Evolutionary conservation across 2,329 filamentous ascomycete species (phyloP).

Genomic region (Escovopsis sp.): DNA sequence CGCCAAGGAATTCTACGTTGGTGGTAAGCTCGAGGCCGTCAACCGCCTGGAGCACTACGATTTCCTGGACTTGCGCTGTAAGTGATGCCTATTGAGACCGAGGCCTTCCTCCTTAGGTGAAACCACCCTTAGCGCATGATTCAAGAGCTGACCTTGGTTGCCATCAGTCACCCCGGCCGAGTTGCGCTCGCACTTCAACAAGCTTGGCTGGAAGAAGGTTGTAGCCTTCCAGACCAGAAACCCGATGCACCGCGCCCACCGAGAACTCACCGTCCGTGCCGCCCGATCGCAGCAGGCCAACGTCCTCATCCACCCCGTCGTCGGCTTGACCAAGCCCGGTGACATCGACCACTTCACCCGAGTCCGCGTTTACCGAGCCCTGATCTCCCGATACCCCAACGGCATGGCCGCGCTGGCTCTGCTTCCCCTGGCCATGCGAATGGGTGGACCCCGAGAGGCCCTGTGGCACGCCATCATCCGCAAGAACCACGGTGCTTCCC

Average conservation of each 20-base stretch:
- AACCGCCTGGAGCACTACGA: constrained; percentile 97
- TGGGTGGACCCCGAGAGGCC: constrained; percentile 95
- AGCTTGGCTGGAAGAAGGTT: constrained; percentile 95
- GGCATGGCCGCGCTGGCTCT: constrained; percentile 97
- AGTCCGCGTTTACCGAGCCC: constrained; percentile 94
- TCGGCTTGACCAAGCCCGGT: constrained; percentile 95
- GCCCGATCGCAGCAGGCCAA: constrained; percentile 94
- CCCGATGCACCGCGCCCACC: constrained; percentile 97
- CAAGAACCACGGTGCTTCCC: constrained; percentile 97
- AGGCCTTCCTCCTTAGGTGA: not conserved
- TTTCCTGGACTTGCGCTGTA: constrained; percentile 90
- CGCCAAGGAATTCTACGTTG: constrained; percentile 79
- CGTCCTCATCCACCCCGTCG: constrained; percentile 96
- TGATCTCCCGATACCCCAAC: constrained; percentile 93
- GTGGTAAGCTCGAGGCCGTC: constrained; percentile 90
- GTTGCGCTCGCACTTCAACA: constrained; percentile 93
- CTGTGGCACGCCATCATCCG: constrained; percentile 99
- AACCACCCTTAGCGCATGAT: too few species aligned
- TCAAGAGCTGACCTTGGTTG: not conserved
- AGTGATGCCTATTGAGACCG: constrained; percentile 17
- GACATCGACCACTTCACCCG: constrained; percentile 99
- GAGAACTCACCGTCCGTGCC: constrained; percentile 93
- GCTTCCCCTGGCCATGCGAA: constrained; percentile 92
- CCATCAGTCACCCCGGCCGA: constrained; percentile 73
- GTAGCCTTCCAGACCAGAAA: constrained; percentile 99